Base-by-base conservation (phyloP, 2,329 filamentous ascomycete species). In the Eutypa lata region DNA sequence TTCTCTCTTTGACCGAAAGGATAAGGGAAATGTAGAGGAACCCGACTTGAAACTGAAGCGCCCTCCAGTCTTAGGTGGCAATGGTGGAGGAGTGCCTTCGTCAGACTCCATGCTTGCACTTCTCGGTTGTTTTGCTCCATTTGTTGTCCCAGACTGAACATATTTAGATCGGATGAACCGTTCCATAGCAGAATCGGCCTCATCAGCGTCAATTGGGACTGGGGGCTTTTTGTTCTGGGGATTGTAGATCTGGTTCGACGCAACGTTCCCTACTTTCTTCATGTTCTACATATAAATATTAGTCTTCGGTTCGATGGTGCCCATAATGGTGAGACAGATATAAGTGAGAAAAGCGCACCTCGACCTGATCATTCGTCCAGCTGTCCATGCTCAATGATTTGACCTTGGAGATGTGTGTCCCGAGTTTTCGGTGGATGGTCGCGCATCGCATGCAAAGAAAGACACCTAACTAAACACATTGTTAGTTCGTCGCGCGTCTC, bases 331-430 rank as follows among this genome's bases (percentile, higher is more conserved):
- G 7, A 11, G 13, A 28, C 24, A 31, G 21, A 45, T 46, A 10
- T 24, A 40, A 35, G 22, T 26, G 18, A 18, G 28, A 45, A 35
- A 54, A 49, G 73, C 83, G 73, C 77, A 96, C 92, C 74, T 99
- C 94, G 58, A 99, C 92, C 75, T 99, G 94, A 56, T 97, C 94
- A 66, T 88, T 87, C 47, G 89, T 86, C 94, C 94, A 99, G 61
- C 88, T 94, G 73, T 99, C 94, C 92, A 99, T 97, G 71, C 89
- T 97, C 75, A 99, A 74, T 37, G 92, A 97, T 74, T 99, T 99
- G 77, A 99, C 91, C 72, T 99, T 99, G 61, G 92, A 97, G 58
- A 99, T 91, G 72, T 99, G 94, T 40, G 94, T 97, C 56, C 94
- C 94, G 66, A 99, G 79, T 74, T 97, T 97, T 67, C 94, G 90